phyloP scores from a whole-genome alignment of 2,329 filamentous ascomycete genomes.

The Ophiostoma perfectum region DNA sequence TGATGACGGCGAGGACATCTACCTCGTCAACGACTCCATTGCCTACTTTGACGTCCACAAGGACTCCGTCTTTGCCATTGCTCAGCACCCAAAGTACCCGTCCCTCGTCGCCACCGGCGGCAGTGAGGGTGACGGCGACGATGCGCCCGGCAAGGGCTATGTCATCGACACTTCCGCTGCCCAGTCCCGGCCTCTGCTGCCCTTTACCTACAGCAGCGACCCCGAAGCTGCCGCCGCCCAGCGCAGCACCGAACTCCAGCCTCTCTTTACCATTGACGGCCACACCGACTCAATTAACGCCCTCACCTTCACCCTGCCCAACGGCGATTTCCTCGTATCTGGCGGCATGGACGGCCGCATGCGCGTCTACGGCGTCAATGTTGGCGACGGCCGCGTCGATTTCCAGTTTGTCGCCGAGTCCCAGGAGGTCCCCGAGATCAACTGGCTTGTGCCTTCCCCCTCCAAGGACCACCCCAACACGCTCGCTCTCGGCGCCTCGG shows the following conservation, averaged over 20 bases:
- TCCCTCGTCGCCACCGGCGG: constrained; percentile 83
- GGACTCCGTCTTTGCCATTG: constrained; percentile 91
- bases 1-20: constrained; percentile 53
- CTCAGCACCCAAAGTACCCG: constrained; percentile 77
- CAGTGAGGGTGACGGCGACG: constrained; percentile 53
- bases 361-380: constrained; percentile 54
- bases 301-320: constrained; percentile 74
- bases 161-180: constrained; percentile 71
- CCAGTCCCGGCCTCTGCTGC: constrained; percentile 61
- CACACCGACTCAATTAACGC: constrained; percentile 90
- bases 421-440: constrained; percentile 90
- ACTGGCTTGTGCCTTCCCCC: constrained; percentile 79
- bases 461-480: constrained; percentile 68
- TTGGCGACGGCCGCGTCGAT: constrained; percentile 31
- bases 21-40: constrained; percentile 83
- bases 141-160: constrained; percentile 71
- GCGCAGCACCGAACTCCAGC: constrained; percentile 52
- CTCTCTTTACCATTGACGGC: constrained; percentile 73
- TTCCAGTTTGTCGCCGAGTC: constrained; percentile 66
- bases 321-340: constrained; percentile 78
- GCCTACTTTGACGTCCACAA: constrained; percentile 88
- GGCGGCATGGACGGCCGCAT: constrained; percentile 83
- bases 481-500: constrained; percentile 78
- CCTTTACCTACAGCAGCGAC: constrained; percentile 65
- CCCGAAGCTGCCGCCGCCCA: constrained; percentile 44